phyloP scores from a whole-genome alignment of 805 yeast genomes.

The Nakazawaea ambrosiae region DNA sequence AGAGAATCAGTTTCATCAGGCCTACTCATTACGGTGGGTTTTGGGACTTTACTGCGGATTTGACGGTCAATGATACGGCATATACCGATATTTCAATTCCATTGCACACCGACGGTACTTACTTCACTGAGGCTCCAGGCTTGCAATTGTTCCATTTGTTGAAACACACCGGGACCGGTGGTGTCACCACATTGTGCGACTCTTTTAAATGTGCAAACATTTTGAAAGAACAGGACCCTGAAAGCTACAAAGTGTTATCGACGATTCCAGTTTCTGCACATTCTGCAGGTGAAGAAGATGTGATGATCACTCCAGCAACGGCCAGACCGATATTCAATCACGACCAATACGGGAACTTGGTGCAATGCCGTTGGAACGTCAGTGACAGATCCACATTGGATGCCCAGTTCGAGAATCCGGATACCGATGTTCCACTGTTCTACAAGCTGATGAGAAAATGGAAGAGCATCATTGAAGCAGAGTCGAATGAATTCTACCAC shows the following conservation, averaged over 20 bases:
- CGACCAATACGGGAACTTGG: constrained; percentile 39
- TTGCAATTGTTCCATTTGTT: constrained; percentile 62
- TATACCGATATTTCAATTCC: constrained; percentile 61
- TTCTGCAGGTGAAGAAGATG: constrained; percentile 64
- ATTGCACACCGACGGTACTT: constrained; percentile 68
- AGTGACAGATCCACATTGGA: constrained; percentile 61
- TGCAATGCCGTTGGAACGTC: constrained; percentile 67
- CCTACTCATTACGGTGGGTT: constrained; percentile 77
- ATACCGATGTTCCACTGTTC: constrained; percentile 40
- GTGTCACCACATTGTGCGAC: constrained; percentile 61
- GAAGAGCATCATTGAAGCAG: constrained; percentile 43
- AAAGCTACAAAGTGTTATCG: constrained; percentile 42
- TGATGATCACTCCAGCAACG: constrained; percentile 49
- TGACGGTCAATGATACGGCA: constrained; percentile 64
- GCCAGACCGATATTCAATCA: constrained; percentile 55
- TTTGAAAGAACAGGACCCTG: constrained; percentile 39
- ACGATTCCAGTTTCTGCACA: constrained; percentile 56
- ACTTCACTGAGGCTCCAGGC: constrained; percentile 70
- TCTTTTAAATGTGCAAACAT: constrained; percentile 54
- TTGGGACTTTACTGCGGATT: constrained; percentile 71
- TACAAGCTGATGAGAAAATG: constrained; percentile 54
- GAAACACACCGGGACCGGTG: constrained; percentile 56
- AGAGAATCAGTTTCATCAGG: constrained; percentile 50
- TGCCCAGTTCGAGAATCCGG: constrained; percentile 30
- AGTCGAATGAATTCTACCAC: constrained; percentile 44